These are phyloP conservation scores for Tuber calosporum DNA, from an alignment of 495 filamentous ascomycete species.

Conservation along the genomic window DNA sequence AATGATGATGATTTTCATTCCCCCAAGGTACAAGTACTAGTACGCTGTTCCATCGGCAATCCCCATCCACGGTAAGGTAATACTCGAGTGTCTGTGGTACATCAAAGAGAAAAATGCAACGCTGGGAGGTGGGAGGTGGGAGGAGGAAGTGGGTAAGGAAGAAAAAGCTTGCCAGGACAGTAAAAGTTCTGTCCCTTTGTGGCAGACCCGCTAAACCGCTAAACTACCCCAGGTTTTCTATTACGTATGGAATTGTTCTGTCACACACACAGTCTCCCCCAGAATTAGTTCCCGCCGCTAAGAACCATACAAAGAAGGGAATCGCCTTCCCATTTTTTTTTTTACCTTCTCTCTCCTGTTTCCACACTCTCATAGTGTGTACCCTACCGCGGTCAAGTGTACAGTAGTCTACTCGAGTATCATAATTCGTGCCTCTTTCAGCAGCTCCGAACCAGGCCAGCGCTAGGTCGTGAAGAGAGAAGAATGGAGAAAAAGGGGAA, in stretches of 20 bases:
- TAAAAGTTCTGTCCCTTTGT: not conserved
- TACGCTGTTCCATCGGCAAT: not conserved
- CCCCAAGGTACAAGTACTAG: not conserved
- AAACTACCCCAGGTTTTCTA: conserved; percentile 28
- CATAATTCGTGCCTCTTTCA: not conserved
- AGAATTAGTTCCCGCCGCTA: not conserved
- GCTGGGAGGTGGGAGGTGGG: too few species aligned
- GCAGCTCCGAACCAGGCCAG: not conserved
- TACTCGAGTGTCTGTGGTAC: not conserved
- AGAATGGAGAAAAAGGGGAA: not conserved
- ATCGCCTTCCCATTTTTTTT: not conserved
- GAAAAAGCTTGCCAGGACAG: not conserved
- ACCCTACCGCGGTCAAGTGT: not conserved
- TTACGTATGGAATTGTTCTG: conserved; percentile 33
- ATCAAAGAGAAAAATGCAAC: not conserved
- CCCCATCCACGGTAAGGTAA: not conserved
- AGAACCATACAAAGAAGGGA: conserved; percentile 1
- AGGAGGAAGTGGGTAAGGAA: not conserved
- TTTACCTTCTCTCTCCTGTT: not conserved
- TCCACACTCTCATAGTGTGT: not conserved
- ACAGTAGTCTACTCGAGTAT: too few species aligned
- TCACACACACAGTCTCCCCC: not conserved
- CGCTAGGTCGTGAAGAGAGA: not conserved
- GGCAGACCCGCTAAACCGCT: conserved; percentile 20
- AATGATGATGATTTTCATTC: not conserved